Conservation (phyloP, 2,329 filamentous ascomycete genomes). For the Hypoxylon sp. region DNA sequence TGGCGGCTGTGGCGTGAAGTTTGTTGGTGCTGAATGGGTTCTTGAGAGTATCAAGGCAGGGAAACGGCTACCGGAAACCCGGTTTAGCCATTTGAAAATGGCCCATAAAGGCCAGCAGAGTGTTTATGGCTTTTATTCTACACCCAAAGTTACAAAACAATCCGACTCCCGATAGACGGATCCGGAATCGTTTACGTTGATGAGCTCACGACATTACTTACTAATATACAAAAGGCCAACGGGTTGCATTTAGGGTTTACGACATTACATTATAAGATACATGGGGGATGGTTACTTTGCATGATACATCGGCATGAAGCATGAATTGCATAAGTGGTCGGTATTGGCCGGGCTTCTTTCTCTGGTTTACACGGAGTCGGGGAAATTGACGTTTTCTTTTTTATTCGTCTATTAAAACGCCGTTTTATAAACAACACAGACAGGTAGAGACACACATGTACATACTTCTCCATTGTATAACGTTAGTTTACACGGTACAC, state of each 20-base stretch:
- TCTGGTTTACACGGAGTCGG: slow-evolving; percentile 21
- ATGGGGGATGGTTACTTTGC: slow-evolving; percentile 41
- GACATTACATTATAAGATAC: slow-evolving; percentile 41
- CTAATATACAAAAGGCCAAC: slow-evolving; percentile 20
- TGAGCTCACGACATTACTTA: slow-evolving; percentile 23
- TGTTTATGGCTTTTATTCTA: slow-evolving; percentile 68
- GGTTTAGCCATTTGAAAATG: slow-evolving; percentile 76
- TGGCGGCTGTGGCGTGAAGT: slow-evolving; percentile 80
- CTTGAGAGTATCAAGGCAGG: slow-evolving; percentile 86
- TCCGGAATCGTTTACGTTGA: slow-evolving; percentile 10
- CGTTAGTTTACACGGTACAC: background rate
- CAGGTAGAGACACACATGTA: background rate
- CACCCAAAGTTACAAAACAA: slow-evolving; percentile 42
- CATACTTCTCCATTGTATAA: slow-evolving; percentile 2
- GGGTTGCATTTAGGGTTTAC: slow-evolving; percentile 38
- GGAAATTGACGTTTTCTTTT: slow-evolving; percentile 19
- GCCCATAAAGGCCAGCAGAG: slow-evolving; percentile 75
- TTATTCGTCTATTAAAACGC: background rate
- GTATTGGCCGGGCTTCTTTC: slow-evolving; percentile 29
- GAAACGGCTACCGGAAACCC: slow-evolving; percentile 80
- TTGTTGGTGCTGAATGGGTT: slow-evolving; percentile 86
- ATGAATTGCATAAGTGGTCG: slow-evolving; percentile 35
- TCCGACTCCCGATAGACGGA: slow-evolving; percentile 36
- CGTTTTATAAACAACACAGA: background rate
- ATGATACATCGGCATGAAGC: slow-evolving; percentile 40